Evolutionary conservation across 129 eudicot species (phyloP).

Genomic region (sunflower (Helianthus annuus)): DNA sequence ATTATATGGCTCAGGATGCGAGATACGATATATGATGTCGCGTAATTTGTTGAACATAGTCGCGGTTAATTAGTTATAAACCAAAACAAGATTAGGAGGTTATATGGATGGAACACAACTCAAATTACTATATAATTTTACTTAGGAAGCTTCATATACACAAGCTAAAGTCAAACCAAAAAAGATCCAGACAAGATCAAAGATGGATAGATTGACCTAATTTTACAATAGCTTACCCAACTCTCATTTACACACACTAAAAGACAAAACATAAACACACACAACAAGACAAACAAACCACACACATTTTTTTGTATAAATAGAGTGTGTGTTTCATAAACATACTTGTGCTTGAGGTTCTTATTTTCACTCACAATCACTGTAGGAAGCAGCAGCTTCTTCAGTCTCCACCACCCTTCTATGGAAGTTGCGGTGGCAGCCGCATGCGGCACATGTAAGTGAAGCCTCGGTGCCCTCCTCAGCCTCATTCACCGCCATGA

Average conservation of each 20-base stretch:
- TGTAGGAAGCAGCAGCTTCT: slow-evolving; percentile 38
- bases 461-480: slow-evolving; percentile 56
- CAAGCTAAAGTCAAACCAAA: slow-evolving; percentile 11
- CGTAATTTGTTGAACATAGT: no score
- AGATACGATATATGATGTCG: no score
- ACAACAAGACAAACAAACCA: slow-evolving; percentile 31
- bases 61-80: no score
- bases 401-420: slow-evolving; percentile 63
- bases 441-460: slow-evolving; percentile 80
- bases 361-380: slow-evolving; percentile 34
- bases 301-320: slow-evolving; percentile 39
- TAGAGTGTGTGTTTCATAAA: not conserved
- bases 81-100: no score
- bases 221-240: slow-evolving; percentile 32
- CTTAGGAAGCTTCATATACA: slow-evolving; percentile 9
- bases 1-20: no score
- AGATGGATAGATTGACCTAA: slow-evolving; percentile 26
- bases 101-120: not conserved
- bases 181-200: slow-evolving; percentile 9
- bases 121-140: not conserved
- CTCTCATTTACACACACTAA: slow-evolving; percentile 39
- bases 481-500: slow-evolving; percentile 53
- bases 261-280: slow-evolving; percentile 40
- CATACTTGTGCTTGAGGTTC: slow-evolving; percentile 19
- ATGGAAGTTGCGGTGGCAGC: slow-evolving; percentile 91